Evolutionary conservation across 2,329 filamentous ascomycete species (phyloP).

Genomic region (Fusarium musae): DNA sequence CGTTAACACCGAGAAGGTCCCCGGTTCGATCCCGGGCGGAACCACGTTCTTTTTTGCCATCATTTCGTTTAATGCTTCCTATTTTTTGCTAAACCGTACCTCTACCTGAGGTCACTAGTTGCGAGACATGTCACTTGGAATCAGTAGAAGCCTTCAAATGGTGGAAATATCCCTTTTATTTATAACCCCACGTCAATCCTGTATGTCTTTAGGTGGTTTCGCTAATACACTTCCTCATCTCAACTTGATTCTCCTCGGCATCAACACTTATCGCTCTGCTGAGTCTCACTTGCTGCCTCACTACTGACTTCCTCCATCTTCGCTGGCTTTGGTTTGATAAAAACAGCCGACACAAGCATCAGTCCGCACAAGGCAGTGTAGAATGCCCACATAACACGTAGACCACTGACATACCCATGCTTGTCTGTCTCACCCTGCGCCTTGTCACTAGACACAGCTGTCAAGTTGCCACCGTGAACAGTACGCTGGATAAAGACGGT

Average conservation of each 20-base stretch:
- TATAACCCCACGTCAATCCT: background rate
- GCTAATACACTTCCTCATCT: background rate
- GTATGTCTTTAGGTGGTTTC: background rate
- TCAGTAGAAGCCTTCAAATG: fast-evolving
- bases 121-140: background rate
- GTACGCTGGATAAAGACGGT: slow-evolving; percentile 75
- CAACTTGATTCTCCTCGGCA: background rate
- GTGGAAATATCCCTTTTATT: background rate
- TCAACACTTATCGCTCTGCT: background rate
- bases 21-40: slow-evolving; percentile 17
- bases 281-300: background rate
- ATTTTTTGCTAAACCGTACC: background rate
- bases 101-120: fast-evolving
- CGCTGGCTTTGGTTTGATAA: slow-evolving; percentile 24
- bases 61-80: background rate
- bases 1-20: slow-evolving; percentile 14
- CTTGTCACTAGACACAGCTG: slow-evolving; percentile 9
- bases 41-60: background rate
- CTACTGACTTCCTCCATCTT: background rate
- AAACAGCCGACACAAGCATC: slow-evolving; percentile 22
- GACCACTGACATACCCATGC: slow-evolving; percentile 24
- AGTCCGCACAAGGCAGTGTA: slow-evolving; percentile 29
- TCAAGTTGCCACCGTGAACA: slow-evolving; percentile 28
- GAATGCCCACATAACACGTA: slow-evolving; percentile 37
- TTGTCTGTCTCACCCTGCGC: slow-evolving; percentile 16